Conservation (phyloP, 257 asterid genomes). For the Cynanchum wilfordii region DNA sequence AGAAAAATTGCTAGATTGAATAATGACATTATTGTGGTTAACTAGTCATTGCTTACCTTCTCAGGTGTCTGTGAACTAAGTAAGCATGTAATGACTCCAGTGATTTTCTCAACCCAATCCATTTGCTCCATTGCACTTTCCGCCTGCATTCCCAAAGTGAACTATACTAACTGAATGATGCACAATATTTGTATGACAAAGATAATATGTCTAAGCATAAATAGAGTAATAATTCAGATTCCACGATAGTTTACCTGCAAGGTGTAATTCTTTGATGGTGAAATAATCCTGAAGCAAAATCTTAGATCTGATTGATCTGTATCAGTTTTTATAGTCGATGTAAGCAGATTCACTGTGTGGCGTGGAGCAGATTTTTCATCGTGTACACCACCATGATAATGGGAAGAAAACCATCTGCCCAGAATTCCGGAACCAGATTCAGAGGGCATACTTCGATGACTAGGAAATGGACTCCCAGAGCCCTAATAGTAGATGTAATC, state of each 20-base stretch:
- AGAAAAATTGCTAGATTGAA: constrained; percentile 8
- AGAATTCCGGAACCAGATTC: constrained; percentile 97
- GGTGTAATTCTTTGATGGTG: constrained; percentile 96
- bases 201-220: background rate
- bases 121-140: constrained; percentile 97
- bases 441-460: constrained; percentile 78
- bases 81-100: constrained; percentile 93
- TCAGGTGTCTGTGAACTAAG: constrained; percentile 95
- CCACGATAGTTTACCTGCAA: constrained; percentile 63
- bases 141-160: constrained; percentile 56
- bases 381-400: constrained; percentile 83
- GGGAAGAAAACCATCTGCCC: constrained; percentile 97
- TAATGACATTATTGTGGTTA: background rate
- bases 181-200: background rate
- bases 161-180: background rate
- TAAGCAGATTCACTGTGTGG: constrained; percentile 92
- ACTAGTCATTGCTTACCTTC: constrained; percentile 44
- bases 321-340: constrained; percentile 94
- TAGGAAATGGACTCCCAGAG: constrained; percentile 67
- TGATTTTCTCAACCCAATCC: constrained; percentile 99
- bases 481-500: constrained; percentile 40
- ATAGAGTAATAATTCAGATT: background rate
- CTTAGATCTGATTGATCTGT: constrained; percentile 99
- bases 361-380: constrained; percentile 99
- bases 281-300: constrained; percentile 96